phyloP scores from a whole-genome alignment of 1,139 yeast species.

The Geotrichum cucujoidarum region DNA sequence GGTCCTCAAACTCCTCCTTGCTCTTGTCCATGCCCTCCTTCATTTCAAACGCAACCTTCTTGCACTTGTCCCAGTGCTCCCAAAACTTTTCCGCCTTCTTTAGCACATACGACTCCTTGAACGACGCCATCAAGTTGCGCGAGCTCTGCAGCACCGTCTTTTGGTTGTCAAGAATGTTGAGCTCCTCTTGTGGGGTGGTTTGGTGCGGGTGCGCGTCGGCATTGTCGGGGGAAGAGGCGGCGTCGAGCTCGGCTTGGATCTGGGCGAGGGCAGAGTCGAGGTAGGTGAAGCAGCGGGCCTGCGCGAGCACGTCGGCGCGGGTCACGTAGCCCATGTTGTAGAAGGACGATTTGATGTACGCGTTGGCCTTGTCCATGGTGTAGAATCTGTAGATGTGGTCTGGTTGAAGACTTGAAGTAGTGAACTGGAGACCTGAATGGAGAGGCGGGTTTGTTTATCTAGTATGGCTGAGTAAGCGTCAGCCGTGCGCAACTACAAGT shows the following conservation, averaged over 20 bases:
- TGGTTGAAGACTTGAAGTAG: background rate
- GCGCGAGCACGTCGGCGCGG: slow-evolving; percentile 31
- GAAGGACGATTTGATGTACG: slow-evolving; percentile 23
- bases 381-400: background rate
- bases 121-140: slow-evolving; percentile 3
- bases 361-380: slow-evolving; percentile 2
- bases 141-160: slow-evolving; percentile 1
- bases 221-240: background rate
- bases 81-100: slow-evolving; percentile 8
- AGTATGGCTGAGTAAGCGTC: too few species aligned
- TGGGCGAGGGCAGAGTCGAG: slow-evolving; percentile 24
- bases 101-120: slow-evolving; percentile 6
- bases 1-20: background rate
- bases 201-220: too few species aligned
- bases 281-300: slow-evolving; percentile 31
- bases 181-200: background rate
- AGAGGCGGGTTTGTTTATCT: too few species aligned
- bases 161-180: slow-evolving; percentile 1
- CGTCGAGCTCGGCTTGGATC: slow-evolving; percentile 19
- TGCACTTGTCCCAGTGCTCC: slow-evolving; percentile 11
- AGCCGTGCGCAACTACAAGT: too few species aligned
- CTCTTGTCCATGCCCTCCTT: slow-evolving; percentile 2
- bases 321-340: slow-evolving; percentile 32
- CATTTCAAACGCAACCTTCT: slow-evolving; percentile 9
- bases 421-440: too few species aligned